These are phyloP conservation scores for Torulaspora franciscae DNA, from an alignment of 805 yeast genomes.

Conservation along the genomic window DNA sequence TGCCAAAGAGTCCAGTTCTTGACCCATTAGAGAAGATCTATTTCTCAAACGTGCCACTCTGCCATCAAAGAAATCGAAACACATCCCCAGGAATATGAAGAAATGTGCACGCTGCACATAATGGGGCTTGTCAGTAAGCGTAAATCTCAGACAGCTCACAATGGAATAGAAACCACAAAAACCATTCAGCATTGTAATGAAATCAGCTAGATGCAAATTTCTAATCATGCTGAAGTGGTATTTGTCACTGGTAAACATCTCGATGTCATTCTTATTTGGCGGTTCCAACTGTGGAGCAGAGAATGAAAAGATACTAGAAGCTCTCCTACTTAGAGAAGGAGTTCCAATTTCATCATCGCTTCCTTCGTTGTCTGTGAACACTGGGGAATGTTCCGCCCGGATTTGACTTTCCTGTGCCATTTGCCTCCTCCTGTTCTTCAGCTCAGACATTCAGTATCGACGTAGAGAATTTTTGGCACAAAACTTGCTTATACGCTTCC, in stretches of 20 bases:
- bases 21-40: conserved; percentile 91
- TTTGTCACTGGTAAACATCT: conserved; percentile 73
- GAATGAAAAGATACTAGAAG: conserved; percentile 50
- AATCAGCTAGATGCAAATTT: conserved; percentile 91
- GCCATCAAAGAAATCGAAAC: conserved; percentile 95
- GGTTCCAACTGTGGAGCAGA: conserved; percentile 60
- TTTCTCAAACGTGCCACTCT: conserved; percentile 93
- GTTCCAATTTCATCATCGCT: conserved; percentile 15
- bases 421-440: conserved; percentile 10
- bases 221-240: conserved; percentile 84
- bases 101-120: conserved; percentile 84
- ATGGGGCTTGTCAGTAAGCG: conserved; percentile 61
- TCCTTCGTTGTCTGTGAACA: conserved; percentile 16
- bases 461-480: neutral
- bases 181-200: conserved; percentile 90
- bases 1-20: conserved; percentile 94
- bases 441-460: conserved; percentile 7
- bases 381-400: conserved; percentile 6
- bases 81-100: conserved; percentile 83
- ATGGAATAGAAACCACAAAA: conserved; percentile 90
- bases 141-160: conserved; percentile 76
- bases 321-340: conserved; percentile 45
- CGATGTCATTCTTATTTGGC: conserved; percentile 71
- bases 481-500: neutral
- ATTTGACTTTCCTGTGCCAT: conserved; percentile 10